Conservation (phyloP, 805 yeast genomes). For the Candida caryicola region DNA sequence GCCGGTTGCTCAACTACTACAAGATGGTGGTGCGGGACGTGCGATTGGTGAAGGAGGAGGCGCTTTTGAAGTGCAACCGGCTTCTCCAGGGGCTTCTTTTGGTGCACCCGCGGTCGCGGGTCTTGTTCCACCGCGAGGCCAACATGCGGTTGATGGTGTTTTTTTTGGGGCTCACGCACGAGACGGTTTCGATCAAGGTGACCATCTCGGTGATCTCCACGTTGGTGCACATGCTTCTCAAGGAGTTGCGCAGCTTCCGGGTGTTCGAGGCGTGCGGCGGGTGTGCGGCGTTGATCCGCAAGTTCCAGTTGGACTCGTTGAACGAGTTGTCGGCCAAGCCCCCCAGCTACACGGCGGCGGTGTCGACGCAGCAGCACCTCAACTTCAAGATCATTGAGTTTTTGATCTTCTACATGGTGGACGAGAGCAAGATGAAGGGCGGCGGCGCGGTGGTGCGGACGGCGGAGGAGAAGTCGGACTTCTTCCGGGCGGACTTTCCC, state of each 20-base stretch:
- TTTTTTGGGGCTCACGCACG: constrained; percentile 16
- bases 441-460: background rate
- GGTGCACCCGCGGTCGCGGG: constrained; percentile 55
- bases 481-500: constrained; percentile 37
- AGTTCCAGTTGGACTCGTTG: constrained; percentile 19
- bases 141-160: constrained; percentile 38
- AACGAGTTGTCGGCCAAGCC: constrained; percentile 1
- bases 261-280: constrained; percentile 58
- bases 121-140: constrained; percentile 40
- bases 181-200: constrained; percentile 13
- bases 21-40: background rate
- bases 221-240: constrained; percentile 55
- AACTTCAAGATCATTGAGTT: constrained; percentile 68
- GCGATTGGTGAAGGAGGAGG: background rate
- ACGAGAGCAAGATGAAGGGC: constrained; percentile 43
- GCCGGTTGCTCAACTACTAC: constrained; percentile 28
- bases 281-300: constrained; percentile 47
- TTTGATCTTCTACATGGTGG: constrained; percentile 63
- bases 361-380: constrained; percentile 42
- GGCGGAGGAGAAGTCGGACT: constrained; percentile 28
- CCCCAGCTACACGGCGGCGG: background rate
- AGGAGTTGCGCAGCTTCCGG: constrained; percentile 55
- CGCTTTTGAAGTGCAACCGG: constrained; percentile 25
- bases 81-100: constrained; percentile 59
- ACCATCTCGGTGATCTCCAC: constrained; percentile 46